Conservation (phyloP, 163 green algal species). For the Scenedesmus sp. region DNA sequence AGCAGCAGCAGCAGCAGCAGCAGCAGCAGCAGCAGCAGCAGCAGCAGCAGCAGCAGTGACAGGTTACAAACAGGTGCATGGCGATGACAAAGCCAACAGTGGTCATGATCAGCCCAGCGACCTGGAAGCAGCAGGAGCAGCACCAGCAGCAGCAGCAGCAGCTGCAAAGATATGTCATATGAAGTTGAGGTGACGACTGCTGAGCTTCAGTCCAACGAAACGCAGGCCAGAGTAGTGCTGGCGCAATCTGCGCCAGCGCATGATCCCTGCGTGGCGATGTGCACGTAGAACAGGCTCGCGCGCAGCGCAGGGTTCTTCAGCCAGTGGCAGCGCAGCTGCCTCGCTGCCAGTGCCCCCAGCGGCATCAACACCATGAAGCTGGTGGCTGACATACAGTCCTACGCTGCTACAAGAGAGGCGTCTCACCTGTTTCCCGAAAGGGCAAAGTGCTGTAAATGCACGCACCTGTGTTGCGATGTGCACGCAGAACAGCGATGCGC, state of each 20-base stretch:
- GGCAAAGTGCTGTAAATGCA: not conserved
- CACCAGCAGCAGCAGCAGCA: not conserved
- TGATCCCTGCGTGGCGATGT: conserved; percentile 12
- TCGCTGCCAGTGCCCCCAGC: too few species aligned
- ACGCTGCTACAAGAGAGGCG: too few species aligned
- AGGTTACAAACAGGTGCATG: too few species aligned
- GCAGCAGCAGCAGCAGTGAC: not conserved
- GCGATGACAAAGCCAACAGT: conserved; percentile 38
- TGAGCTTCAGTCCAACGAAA: too few species aligned
- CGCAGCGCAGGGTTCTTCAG: not conserved
- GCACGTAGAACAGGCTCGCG: conserved; percentile 20
- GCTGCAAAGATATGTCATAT: too few species aligned
- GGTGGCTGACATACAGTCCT: not conserved
- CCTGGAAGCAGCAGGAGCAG: not conserved
- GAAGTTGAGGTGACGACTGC: too few species aligned
- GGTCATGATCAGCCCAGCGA: conserved; percentile 26
- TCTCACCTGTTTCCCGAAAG: too few species aligned
- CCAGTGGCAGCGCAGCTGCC: conserved; percentile 34
- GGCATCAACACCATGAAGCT: conserved; percentile 40
- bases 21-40: not conserved
- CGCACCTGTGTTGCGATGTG: conserved; percentile 18
- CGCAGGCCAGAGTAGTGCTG: too few species aligned
- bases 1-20: not conserved
- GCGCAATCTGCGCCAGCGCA: too few species aligned
- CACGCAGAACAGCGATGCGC: conserved; percentile 27